phyloP scores from a whole-genome alignment of 148 eudicot genomes.

The Nepenthes mirabilis region DNA sequence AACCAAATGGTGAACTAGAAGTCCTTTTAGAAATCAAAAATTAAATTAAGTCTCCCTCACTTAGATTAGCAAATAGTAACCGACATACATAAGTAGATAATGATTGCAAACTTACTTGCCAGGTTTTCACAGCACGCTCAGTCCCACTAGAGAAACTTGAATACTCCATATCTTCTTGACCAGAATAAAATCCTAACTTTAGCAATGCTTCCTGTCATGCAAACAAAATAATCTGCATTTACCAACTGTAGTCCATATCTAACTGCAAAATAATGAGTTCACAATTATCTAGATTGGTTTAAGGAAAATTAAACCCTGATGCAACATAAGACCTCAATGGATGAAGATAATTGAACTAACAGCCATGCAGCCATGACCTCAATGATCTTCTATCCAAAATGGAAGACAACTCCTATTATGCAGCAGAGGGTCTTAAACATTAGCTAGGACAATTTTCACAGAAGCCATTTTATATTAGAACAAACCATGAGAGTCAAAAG shows the following conservation, averaged over 20 bases:
- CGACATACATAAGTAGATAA: neutral
- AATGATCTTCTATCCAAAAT: too few species aligned
- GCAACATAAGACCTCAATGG: too few species aligned
- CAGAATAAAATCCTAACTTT: conserved; percentile 76
- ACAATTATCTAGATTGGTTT: too few species aligned
- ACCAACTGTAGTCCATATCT: neutral
- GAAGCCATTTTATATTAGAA: too few species aligned
- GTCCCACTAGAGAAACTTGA: conserved; percentile 73
- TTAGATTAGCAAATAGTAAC: neutral
- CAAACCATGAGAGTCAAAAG: too few species aligned
- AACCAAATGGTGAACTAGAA: neutral
- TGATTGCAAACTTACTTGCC: conserved; percentile 69
- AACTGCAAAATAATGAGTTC: too few species aligned
- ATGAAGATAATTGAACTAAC: too few species aligned
- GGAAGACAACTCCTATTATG: too few species aligned
- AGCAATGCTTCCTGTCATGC: conserved; percentile 64
- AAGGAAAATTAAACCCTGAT: too few species aligned
- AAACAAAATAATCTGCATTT: neutral
- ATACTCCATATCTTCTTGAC: conserved; percentile 88
- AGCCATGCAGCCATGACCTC: too few species aligned
- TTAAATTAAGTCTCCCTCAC: neutral
- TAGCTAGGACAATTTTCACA: too few species aligned
- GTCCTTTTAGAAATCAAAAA: neutral
- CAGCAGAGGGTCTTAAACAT: too few species aligned
- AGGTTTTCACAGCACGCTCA: conserved; percentile 83